These are phyloP conservation scores for Coniosporium tulheliwenetii DNA, from an alignment of 2,329 filamentous ascomycete species.

Conservation along the genomic window DNA sequence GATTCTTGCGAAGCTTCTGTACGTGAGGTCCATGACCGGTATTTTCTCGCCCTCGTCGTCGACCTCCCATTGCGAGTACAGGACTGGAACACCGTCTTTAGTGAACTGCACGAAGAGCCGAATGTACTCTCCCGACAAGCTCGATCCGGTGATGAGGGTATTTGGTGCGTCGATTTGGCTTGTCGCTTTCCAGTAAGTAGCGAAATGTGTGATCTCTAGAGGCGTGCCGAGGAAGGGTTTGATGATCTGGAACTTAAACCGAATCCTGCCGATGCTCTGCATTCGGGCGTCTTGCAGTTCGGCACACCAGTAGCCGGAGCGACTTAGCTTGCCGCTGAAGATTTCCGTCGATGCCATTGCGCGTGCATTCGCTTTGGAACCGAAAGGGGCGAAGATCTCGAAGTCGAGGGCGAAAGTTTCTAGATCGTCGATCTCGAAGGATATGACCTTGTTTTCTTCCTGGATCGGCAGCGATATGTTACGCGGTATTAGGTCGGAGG, in stretches of 20 bases:
- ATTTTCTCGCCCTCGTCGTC: conserved; percentile 63
- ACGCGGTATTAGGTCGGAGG: conserved; percentile 88
- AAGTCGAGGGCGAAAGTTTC: conserved; percentile 92
- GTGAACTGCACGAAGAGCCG: conserved; percentile 86
- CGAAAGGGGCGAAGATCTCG: conserved; percentile 93
- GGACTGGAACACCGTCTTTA: conserved; percentile 68
- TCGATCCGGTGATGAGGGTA: conserved; percentile 85
- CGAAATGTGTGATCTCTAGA: conserved; percentile 92
- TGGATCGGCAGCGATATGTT: conserved; percentile 93
- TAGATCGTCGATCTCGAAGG: conserved; percentile 89
- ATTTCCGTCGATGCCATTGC: conserved; percentile 80
- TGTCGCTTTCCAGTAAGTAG: conserved; percentile 98
- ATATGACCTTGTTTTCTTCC: conserved; percentile 84
- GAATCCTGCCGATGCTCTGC: conserved; percentile 82
- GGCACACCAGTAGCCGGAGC: conserved; percentile 65
- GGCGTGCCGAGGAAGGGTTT: conserved; percentile 89
- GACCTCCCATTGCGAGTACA: conserved; percentile 77
- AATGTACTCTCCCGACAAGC: conserved; percentile 88
- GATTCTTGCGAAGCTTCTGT: conserved; percentile 49
- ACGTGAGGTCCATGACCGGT: conserved; percentile 63
- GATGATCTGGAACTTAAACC: conserved; percentile 89
- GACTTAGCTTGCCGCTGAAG: conserved; percentile 61
- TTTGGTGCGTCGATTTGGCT: conserved; percentile 79
- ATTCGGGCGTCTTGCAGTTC: conserved; percentile 87
- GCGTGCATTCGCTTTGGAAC: conserved; percentile 92